Evolutionary conservation across 2,329 filamentous ascomycete genomes (phyloP), one percentile per base, ranked within the genome.

Genomic region (Diaporthe nobilis): DNA sequence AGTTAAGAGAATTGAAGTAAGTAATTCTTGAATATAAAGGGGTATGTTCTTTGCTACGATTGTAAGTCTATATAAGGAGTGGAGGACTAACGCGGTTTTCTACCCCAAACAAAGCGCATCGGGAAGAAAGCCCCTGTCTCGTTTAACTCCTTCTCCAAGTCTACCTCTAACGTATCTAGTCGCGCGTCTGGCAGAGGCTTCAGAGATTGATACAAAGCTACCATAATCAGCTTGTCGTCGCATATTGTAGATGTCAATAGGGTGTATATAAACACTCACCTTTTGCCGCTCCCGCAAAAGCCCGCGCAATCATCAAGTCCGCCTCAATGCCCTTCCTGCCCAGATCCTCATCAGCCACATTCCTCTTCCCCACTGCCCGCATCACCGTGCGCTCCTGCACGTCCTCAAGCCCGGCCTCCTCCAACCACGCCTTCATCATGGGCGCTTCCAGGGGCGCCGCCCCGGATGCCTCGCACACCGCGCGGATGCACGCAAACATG

Each of bases 51-150:
- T 28, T 28, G 28, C 28, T 1, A 28, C 2, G 12, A 15, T 28
- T 15, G 25, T 20, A 55, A 31, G 5, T 20, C 1, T 31, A 17
- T 15, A 55, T 28, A 2, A 2, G 3, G 28, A 28, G 2, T 3
- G 4, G 3, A 37, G 10, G 3, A 51, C 20, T 22, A 53, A 25
- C 2, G 31, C 68, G 79, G 80, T 60, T 75, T 80, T 25, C 75
- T 80, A 4, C 68, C 68, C 68, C 68, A 71, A 4, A 71, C 12
- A 60, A 31, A 60, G n/a, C 68, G 51, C 51, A 71, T 60, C 1
- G 68, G 68, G n/a, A 71, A 71, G 28, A 57, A 71, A 10, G 68
- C 68, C 42, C 68, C 68, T n/a, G 13, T 17, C 22, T 71, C 68
- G 6, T 49, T 71, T 9, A 71, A 44, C 42, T 71, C 68, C 34